Evolutionary conservation across 805 yeast species (phyloP).

Genomic region (Brettanomyces naardenensis): DNA sequence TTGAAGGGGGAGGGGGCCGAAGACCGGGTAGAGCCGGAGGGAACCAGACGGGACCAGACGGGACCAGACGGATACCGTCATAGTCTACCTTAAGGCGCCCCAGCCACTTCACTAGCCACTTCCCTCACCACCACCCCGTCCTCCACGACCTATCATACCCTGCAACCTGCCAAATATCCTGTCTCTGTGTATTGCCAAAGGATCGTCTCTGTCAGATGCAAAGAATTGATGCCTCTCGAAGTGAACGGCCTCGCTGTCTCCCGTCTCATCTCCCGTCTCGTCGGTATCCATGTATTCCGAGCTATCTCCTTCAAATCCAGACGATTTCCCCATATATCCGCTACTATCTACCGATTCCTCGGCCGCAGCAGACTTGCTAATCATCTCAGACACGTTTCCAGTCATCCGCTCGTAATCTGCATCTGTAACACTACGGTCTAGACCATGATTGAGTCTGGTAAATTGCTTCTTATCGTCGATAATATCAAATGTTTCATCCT

Average conservation of each 20-base stretch:
- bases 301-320: constrained; percentile 11
- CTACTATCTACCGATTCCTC: constrained; percentile 29
- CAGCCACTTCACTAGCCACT: too few relatives aligned
- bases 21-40: too few relatives aligned
- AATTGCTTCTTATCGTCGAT: constrained; percentile 26
- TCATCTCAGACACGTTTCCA: not conserved
- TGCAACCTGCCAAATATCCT: constrained; percentile 50
- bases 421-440: too few relatives aligned
- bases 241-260: constrained; percentile 18
- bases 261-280: constrained; percentile 8
- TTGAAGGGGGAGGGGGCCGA: too few relatives aligned
- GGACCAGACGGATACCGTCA: too few relatives aligned
- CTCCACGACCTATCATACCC: too few relatives aligned
- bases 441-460: constrained; percentile 19
- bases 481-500: constrained; percentile 29
- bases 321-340: constrained; percentile 25
- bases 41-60: too few relatives aligned
- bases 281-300: constrained; percentile 12
- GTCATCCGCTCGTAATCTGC: constrained; percentile 1
- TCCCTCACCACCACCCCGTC: too few relatives aligned
- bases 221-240: constrained; percentile 47
- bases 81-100: too few relatives aligned
- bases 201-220: constrained; percentile 47
- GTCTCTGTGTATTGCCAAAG: constrained; percentile 57
- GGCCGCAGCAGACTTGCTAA: not conserved